Conservation (phyloP, 805 yeast genomes). For the Blastobotrys americana region DNA sequence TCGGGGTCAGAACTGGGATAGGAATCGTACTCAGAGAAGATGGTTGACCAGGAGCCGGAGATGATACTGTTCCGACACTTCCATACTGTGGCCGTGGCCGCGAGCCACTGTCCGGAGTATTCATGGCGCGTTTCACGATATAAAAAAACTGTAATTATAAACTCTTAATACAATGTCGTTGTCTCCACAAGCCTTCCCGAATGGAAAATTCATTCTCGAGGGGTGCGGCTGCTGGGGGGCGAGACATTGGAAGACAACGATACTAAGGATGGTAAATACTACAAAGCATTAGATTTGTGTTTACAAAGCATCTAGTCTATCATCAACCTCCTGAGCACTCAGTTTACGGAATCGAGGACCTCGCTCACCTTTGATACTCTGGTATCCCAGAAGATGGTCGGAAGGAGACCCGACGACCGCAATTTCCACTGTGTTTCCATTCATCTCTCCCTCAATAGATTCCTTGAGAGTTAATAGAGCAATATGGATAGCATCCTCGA, state of each 20-base stretch:
- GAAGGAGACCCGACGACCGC: constrained; percentile 79
- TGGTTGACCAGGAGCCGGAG: too few species aligned
- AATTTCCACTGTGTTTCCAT: constrained; percentile 92
- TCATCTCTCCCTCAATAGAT: constrained; percentile 95
- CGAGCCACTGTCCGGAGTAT: constrained; percentile 4
- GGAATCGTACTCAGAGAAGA: constrained; percentile 22
- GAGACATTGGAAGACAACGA: too few species aligned
- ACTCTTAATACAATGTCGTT: too few species aligned
- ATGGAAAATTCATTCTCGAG: too few species aligned
- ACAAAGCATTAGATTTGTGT: too few species aligned
- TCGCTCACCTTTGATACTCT: constrained; percentile 63
- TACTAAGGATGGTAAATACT: too few species aligned
- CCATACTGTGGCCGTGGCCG: too few species aligned
- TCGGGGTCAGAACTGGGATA: constrained; percentile 30
- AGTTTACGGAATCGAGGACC: constrained; percentile 90
- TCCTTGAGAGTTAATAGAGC: constrained; percentile 91
- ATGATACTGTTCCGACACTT: too few species aligned
- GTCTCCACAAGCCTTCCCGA: too few species aligned
- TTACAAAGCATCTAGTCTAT: constrained; percentile 85
- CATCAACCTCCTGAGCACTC: constrained; percentile 87
- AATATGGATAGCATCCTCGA: constrained; percentile 97
- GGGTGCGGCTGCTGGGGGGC: too few species aligned
- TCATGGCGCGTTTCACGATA: too few species aligned
- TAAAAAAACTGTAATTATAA: too few species aligned
- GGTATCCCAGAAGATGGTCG: constrained; percentile 73